Percentiles rank a stretch among this genome's conserved stretches.
These are phyloP conservation scores for Tolypocladium endophyticum DNA, from an alignment of 2,329 filamentous ascomycete species.

Conservation along the genomic window DNA sequence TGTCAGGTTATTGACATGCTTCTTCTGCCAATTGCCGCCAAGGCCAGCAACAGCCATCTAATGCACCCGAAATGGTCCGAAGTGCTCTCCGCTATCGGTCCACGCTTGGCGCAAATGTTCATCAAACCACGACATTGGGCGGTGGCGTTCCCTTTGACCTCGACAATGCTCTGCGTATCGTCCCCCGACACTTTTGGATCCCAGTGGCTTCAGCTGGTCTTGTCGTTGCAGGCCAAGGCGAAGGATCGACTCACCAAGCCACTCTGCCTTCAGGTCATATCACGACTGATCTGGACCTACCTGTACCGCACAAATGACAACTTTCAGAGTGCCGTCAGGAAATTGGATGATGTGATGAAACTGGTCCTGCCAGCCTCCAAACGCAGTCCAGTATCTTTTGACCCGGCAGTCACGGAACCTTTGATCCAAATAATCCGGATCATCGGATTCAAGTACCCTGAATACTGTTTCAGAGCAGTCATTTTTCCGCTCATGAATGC, in stretches of 20 bases:
- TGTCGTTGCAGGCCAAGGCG: conserved; percentile 66
- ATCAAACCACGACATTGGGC: conserved; percentile 88
- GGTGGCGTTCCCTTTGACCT: conserved; percentile 78
- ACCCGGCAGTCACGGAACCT: conserved; percentile 75
- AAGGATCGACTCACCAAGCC: conserved; percentile 75
- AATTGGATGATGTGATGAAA: conserved; percentile 81
- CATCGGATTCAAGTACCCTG: conserved; percentile 86
- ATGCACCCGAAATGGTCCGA: conserved; percentile 77
- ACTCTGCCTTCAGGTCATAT: conserved; percentile 79
- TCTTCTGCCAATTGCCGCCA: conserved; percentile 76
- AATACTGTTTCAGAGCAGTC: conserved; percentile 83
- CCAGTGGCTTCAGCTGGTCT: conserved; percentile 78
- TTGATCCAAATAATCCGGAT: conserved; percentile 89
- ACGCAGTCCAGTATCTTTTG: conserved; percentile 71
- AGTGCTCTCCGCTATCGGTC: conserved; percentile 68
- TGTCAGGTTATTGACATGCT: conserved; percentile 85
- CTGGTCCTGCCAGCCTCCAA: conserved; percentile 74
- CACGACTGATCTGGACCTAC: conserved; percentile 88
- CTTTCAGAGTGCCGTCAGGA: conserved; percentile 56
- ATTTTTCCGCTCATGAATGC: conserved; percentile 95
- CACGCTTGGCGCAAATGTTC: conserved; percentile 73
- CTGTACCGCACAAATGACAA: conserved; percentile 75
- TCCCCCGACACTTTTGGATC: conserved; percentile 71
- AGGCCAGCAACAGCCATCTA: conserved; percentile 64
- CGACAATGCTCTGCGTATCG: conserved; percentile 79